Evolutionary conservation across 148 eudicot species (phyloP), one percentile per base, ranked within the genome.

Genomic region (Amaranthus hypochondriacus): DNA sequence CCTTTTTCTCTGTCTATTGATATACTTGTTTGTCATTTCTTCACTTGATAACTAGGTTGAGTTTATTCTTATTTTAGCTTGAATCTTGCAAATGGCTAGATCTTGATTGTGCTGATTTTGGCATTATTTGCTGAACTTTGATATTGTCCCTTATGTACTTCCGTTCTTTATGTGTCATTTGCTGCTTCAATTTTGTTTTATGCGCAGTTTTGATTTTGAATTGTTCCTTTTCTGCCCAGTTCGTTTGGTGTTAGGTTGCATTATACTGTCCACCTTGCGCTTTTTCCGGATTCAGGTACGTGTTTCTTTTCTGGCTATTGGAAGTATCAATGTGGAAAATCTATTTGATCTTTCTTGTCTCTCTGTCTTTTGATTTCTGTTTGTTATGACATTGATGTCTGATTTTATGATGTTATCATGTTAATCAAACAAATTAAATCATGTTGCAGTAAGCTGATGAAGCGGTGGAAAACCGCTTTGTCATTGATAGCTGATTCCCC

Each of bases 241-340:
- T 77, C 96, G 98, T 58, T 75, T 90, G 87, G 86, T 84, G 76
- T 73, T 95, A 79, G 98, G 98, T 54, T 78, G 86, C 86, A 78
- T 90, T 71, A 86, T 87, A 66, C 70, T 95, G 79, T 85, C 80
- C 73, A 79, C 98, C 62, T 71, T 95, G 69, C 88, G 87, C 8
- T 87, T 91, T 82, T 84, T 91, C 52, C 97, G 97, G 47, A 72
- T 81, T 75, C 93, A 94, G 96, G 98, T 91, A 81, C 54, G 79
- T 67, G 2, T 43, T 5, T 44, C 48, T 15, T 56, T 56, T 11
- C 46, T 15, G 56, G 51, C 43, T 67, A 73, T 15, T 55, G 43
- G 60, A 63, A 64, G 54, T 9, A 39, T 48, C 5, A 5, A 10
- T 60, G 59, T 60, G 48, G 55, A 14, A 69, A 69, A 50, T 21